Conservation (phyloP, 2,329 filamentous ascomycete species). For the Aulographum hederae region DNA sequence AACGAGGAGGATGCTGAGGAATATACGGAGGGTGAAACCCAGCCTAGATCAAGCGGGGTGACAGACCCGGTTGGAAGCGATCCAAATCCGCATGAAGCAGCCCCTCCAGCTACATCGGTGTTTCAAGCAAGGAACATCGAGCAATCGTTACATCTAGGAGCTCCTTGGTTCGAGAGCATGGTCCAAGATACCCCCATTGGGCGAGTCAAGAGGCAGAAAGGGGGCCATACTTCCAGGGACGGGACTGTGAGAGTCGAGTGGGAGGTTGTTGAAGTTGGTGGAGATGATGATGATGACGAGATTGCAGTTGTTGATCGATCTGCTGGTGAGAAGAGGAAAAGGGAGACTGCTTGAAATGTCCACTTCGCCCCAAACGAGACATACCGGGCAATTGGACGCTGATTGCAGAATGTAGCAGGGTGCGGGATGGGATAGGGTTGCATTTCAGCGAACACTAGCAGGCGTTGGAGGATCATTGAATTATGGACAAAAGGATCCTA, state of each 20-base stretch:
- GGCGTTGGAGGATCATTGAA: no score
- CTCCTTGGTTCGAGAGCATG: slow-evolving; percentile 76
- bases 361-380: no score
- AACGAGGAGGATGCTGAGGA: slow-evolving; percentile 23
- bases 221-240: slow-evolving; percentile 41
- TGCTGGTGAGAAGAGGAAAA: not conserved
- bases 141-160: slow-evolving; percentile 26
- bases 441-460: no score
- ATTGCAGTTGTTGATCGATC: not conserved
- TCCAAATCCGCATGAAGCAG: slow-evolving; percentile 3
- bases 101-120: slow-evolving; percentile 2
- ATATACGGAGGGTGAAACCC: slow-evolving; percentile 14
- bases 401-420: no score
- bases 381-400: no score
- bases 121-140: slow-evolving; percentile 8
- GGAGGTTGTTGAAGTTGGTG: slow-evolving; percentile 56
- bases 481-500: no score
- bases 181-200: slow-evolving; percentile 59
- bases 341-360: no score
- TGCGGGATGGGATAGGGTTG: no score
- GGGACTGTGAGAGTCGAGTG: slow-evolving; percentile 50
- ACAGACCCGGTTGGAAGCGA: slow-evolving; percentile 15
- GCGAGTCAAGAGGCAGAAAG: slow-evolving; percentile 42
- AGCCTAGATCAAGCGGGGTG: slow-evolving; percentile 9
- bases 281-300: slow-evolving; percentile 10